Evolutionary conservation across 352 stramenopile species (phyloP), one percentile per base, ranked within the genome.

Genomic region (Globisporangium emineosum): DNA sequence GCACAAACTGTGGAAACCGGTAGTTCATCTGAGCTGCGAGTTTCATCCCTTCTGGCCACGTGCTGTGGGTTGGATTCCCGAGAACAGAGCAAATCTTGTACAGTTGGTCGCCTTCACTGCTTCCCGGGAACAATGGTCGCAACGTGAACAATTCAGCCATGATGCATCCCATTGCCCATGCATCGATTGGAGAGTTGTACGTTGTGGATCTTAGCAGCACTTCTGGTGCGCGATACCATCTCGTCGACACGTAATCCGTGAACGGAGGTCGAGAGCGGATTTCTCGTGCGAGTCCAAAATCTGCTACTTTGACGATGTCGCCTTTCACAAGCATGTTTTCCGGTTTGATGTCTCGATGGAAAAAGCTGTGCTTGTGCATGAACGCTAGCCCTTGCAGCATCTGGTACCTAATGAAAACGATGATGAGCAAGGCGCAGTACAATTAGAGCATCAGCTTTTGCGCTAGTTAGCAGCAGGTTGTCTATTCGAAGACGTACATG

Each of bases 191-290:
- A 8, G 85, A 97, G 64, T 98, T 99, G 78, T 99, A 99, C 21
- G 83, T 90, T 23, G 83, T 93, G 33, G 89, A 97, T 12, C 91
- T 83, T 29, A 99, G 75, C 42, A 99, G 73, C 2, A 99, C 89
- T 72, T 99, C 98, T 2, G 98, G 97, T 27, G 97, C 97, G 56
- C 97, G 88, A 79, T 99, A 99, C 98, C 98, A 99, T 45, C 97
- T 75, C 5, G 97, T 99, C 0, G 90, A 98, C 19, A 99, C 96
- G 75, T 99, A 99, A 62, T 98, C 95, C 12, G 97, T 99, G 70
- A 98, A 99, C 0, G 91, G 90, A 8, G 88, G 92, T 8, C 89
- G 76, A 12, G 89, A 97, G 19, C 83, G 77, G 60, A 98, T 98
- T 72, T 98, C 86, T 33, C 96, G 81, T 19, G 97, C 97, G n/a